phyloP scores from a whole-genome alignment of 2,329 filamentous ascomycete genomes.

The Triangularia setosa region DNA sequence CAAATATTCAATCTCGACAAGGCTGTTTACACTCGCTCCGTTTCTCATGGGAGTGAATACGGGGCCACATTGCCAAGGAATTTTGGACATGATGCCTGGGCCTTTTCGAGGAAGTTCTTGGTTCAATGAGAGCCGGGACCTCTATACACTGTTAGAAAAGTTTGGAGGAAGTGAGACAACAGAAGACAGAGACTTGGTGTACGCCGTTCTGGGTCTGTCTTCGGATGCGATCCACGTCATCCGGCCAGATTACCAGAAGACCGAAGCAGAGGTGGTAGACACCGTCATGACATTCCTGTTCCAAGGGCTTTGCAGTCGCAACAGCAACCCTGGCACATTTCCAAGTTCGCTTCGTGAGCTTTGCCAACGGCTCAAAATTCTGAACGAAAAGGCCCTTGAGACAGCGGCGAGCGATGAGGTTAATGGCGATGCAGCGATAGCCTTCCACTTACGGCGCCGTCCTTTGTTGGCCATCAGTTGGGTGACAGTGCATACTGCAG shows the following conservation, averaged over 20 bases:
- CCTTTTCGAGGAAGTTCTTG: background rate
- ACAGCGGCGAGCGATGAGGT: background rate
- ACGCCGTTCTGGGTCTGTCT: conserved; percentile 5
- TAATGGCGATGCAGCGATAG: background rate
- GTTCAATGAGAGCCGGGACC: background rate
- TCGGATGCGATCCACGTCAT: background rate
- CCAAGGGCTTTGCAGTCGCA: background rate
- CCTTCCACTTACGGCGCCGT: background rate
- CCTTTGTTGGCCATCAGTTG: background rate
- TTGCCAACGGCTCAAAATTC: background rate
- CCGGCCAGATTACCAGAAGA: background rate
- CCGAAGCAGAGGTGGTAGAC: background rate
- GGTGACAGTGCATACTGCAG: background rate
- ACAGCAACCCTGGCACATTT: background rate
- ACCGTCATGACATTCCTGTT: background rate
- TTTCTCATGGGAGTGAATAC: background rate
- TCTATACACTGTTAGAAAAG: background rate
- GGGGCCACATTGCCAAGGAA: background rate
- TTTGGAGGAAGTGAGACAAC: background rate
- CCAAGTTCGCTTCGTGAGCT: background rate
- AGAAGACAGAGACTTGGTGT: background rate
- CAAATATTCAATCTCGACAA: background rate
- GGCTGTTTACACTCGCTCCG: background rate
- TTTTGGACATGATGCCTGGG: conserved; percentile 10
- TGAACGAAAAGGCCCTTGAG: background rate